These are phyloP conservation scores for Laguncularia racemosa DNA, from an alignment of 345 rosid species.

Conservation along the genomic window DNA sequence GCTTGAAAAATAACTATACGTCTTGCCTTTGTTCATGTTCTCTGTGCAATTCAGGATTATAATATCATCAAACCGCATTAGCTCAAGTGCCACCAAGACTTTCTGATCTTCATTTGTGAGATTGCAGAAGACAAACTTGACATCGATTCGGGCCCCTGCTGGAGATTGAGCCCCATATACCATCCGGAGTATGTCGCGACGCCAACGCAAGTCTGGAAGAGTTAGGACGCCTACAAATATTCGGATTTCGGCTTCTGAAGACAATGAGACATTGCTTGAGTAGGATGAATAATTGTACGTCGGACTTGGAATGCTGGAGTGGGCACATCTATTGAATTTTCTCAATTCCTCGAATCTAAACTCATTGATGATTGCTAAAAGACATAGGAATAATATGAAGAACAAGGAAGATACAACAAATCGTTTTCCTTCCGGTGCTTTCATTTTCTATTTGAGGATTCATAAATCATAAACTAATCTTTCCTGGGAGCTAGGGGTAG, in stretches of 20 bases:
- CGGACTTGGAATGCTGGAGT: slow-evolving; percentile 6
- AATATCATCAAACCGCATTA: slow-evolving; percentile 76
- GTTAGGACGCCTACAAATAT: slow-evolving; percentile 74
- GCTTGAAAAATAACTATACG: slow-evolving; percentile 65
- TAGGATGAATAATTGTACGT: no score
- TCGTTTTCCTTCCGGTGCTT: slow-evolving; percentile 13
- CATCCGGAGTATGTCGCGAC: slow-evolving; percentile 63
- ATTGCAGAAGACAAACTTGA: slow-evolving; percentile 91
- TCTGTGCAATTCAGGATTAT: slow-evolving; percentile 70
- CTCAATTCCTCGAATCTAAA: slow-evolving; percentile 37
- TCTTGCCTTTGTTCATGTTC: slow-evolving; percentile 90
- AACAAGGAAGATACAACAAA: slow-evolving; percentile 43
- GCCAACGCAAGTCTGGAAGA: slow-evolving; percentile 72
- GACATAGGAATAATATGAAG: slow-evolving; percentile 57
- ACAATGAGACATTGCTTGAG: no score
- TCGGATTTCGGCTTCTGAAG: slow-evolving; percentile 29
- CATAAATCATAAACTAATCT: no score
- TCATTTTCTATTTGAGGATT: not conserved
- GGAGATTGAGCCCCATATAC: slow-evolving; percentile 57
- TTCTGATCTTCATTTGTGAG: slow-evolving; percentile 82
- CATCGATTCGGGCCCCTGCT: slow-evolving; percentile 41
- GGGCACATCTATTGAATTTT: slow-evolving; percentile 43
- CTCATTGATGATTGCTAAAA: slow-evolving; percentile 51
- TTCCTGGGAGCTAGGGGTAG: no score
- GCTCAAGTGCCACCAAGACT: slow-evolving; percentile 76